Base-by-base conservation (phyloP, 1,139 yeast genomes). In the Diutina neorugosa region DNA sequence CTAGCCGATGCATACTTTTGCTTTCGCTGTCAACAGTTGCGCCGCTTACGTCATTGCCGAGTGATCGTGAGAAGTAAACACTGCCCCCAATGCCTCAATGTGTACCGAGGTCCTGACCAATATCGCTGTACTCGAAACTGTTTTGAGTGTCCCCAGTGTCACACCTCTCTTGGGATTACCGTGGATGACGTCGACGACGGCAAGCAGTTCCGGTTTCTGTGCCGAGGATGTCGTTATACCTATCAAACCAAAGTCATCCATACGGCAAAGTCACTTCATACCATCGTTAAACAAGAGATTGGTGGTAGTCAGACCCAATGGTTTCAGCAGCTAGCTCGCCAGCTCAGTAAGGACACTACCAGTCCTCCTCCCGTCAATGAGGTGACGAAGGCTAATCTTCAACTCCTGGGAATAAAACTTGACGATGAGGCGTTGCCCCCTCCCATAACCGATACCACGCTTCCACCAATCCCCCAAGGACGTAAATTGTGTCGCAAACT, bases 111-210 rank as follows among this genome's bases (percentile, higher is more conserved):
- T 16, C 65, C 62, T 4, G 57, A 58, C 3, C 44, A 52, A 23
- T 54, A 61, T 1, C 58, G 63, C 53, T 74, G 77, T 57, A 55
- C 63, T 11, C 68, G 66, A 54, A 73, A 70, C 57, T 74, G 78
- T 57, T 73, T 73, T 55, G 63, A 60, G 21, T 74, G 78, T 56
- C 78, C 78, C 1, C 48, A 56, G 12, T 74, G 78, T 58, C 53
- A 58, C 2, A 59, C 72, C 0, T 61, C 65, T 50, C 56, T 73
- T 4, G 52, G 62, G 0, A 65, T 73, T 4, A 56, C 63, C 3
- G 63, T 69, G 12, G 54, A 59, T 4, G 69, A 69, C 57, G 20
- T 37, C 37, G 61, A 57, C 19, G 51, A 52, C 19, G 76, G 75
- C 1, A 74, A 73, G 57, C 56, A 63, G 44, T 73, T 74, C 58